Base-by-base conservation (phyloP, 2,329 filamentous ascomycete genomes). In the Madurella fahalii region DNA sequence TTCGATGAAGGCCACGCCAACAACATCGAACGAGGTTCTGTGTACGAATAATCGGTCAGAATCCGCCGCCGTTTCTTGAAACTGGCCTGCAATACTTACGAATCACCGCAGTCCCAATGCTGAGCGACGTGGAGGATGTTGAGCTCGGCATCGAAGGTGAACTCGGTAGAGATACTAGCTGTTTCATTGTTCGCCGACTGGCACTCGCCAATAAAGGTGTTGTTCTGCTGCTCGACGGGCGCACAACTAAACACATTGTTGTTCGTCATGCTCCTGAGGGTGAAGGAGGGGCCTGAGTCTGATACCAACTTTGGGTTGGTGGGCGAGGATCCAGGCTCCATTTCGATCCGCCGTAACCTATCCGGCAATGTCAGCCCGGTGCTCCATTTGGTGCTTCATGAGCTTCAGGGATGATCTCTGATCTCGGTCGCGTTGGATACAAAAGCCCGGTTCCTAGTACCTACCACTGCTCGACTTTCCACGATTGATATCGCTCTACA, bases 261-360 rank as follows among this genome's bases (percentile, higher is more conserved):
- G 58, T 61, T 64, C 2, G 65, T 62, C 54, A 68, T 47, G 42
- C 60, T 70, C 20, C 47, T 61, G 51, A 71, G 44, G 0, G 59
- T 63, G 53, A 71, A 71, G 0, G 67, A 65, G 17, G 68, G 68
- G 0, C 68, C 68, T 0, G 64, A 65, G 56, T 71, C 68, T 0
- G 54, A 48, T 0, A 48, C 15, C 1, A 52, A 32, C n/a, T 45
- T 20, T 13, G 51, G 53, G 9, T 41, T 43, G 34, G 11, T 37
- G 2, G 34, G 34, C 8, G 57, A 49, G 1, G 63, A 58, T 1
- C 64, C 67, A 1, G 67, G 67, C 3, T 57, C 50, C 50, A 67
- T 51, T 25, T 62, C 60, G 45, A 66, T 69, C 11, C 62, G 52
- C 8, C 69, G 64, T 2, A 31, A 51, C 69, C 25, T 25, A 7